Conservation (phyloP, 805 yeast species). For the Candida silvicultrix region DNA sequence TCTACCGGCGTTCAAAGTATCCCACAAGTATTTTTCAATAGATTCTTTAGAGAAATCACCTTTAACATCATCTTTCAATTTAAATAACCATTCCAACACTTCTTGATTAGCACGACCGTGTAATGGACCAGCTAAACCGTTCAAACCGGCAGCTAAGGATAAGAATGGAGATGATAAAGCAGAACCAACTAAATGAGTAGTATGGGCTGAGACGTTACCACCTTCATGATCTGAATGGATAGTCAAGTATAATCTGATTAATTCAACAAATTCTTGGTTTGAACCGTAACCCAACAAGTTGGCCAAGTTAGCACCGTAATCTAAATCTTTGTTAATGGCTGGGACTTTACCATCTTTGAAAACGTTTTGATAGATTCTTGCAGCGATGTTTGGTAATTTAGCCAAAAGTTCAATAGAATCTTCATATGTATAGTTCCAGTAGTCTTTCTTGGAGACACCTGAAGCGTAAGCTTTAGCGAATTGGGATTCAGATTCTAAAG, state of each 20-base stretch:
- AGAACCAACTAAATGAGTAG: conserved; percentile 81
- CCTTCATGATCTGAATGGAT: conserved; percentile 89
- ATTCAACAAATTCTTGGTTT: conserved; percentile 66
- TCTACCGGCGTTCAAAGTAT: conserved; percentile 72
- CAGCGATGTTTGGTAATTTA: conserved; percentile 75
- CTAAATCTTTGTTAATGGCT: conserved; percentile 45
- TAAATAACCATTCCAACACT: conserved; percentile 74
- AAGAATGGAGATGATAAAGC: conserved; percentile 76
- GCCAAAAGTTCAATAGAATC: conserved; percentile 77
- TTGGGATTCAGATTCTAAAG: conserved; percentile 76
- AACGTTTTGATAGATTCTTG: conserved; percentile 77
- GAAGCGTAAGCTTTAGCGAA: conserved; percentile 81
- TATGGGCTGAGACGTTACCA: conserved; percentile 84
- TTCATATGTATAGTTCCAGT: conserved; percentile 81
- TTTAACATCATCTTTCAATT: conserved; percentile 48
- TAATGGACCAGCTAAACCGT: conserved; percentile 83
- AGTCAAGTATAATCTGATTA: conserved; percentile 75
- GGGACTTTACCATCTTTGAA: conserved; percentile 73
- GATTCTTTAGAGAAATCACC: conserved; percentile 66
- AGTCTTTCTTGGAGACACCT: conserved; percentile 77
- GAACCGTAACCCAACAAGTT: conserved; percentile 48
- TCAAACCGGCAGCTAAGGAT: conserved; percentile 74
- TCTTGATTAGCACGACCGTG: conserved; percentile 89
- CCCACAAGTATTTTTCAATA: conserved; percentile 74
- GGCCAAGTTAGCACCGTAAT: conserved; percentile 64